A percentile compares a stretch with the other conserved stretches of the same genome.
These are phyloP conservation scores for Lactarius sanguifluus DNA, from an alignment of 768 basidiomycete genomes.

Conservation along the genomic window DNA sequence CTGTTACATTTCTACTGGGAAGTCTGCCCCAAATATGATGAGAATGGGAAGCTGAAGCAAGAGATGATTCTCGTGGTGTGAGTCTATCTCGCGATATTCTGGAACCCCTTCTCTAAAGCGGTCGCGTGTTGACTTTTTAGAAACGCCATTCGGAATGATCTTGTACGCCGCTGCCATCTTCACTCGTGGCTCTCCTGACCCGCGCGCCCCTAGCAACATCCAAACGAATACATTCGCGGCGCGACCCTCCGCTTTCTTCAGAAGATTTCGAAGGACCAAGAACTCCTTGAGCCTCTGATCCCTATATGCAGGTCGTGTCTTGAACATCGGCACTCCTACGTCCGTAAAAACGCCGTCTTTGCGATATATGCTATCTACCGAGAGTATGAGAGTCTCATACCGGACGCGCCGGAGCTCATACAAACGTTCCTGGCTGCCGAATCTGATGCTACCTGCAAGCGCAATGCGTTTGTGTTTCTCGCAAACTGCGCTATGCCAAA, in stretches of 20 bases:
- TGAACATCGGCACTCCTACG: slow-evolving; percentile 96
- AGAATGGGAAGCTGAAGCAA: slow-evolving; percentile 95
- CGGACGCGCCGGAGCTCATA: slow-evolving; percentile 94
- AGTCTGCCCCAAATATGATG: slow-evolving; percentile 97
- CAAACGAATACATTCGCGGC: slow-evolving; percentile 98
- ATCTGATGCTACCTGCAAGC: slow-evolving; percentile 93
- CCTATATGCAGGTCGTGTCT: slow-evolving; percentile 92
- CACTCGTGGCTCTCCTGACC: slow-evolving; percentile 14
- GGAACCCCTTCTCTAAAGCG: slow-evolving; percentile 11
- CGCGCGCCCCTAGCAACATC: slow-evolving; percentile 74
- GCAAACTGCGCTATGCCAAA: slow-evolving; percentile 82
- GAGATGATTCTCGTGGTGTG: slow-evolving; percentile 99
- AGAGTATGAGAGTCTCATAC: slow-evolving; percentile 91
- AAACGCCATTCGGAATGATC: slow-evolving; percentile 96
- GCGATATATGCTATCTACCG: slow-evolving; percentile 93
- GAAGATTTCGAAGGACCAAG: slow-evolving; percentile 90
- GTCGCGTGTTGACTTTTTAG: slow-evolving; percentile 41
- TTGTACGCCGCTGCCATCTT: slow-evolving; percentile 52
- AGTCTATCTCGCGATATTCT: slow-evolving; percentile 39
- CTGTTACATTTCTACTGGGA: slow-evolving; percentile 95
- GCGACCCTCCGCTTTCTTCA: slow-evolving; percentile 96
- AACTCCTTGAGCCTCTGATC: slow-evolving; percentile 93
- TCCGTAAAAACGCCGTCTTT: slow-evolving; percentile 98
- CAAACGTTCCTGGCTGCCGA: slow-evolving; percentile 96
- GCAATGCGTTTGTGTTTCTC: slow-evolving; percentile 96